phyloP scores from a whole-genome alignment of 2,329 filamentous ascomycete genomes.

The Neocatenulostroma microsporum region DNA sequence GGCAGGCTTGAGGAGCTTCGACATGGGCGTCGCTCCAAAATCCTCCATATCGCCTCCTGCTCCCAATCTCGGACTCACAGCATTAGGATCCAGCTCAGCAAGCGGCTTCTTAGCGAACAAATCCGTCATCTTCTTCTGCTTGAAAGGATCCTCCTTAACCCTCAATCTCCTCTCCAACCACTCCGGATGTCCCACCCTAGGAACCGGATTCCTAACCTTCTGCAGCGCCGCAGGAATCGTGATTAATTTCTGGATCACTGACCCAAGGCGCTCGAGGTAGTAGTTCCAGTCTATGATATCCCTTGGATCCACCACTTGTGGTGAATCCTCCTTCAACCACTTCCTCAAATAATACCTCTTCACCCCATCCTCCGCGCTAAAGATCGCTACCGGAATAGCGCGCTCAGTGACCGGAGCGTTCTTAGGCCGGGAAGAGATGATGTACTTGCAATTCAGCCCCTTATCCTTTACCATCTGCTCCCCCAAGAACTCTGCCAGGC shows the following conservation, averaged over 20 bases:
- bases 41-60: slow-evolving; percentile 45
- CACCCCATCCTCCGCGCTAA: slow-evolving; percentile 81
- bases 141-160: slow-evolving; percentile 92
- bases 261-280: slow-evolving; percentile 89
- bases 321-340: slow-evolving; percentile 89
- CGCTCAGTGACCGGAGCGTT: slow-evolving; percentile 90
- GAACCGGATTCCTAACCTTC: slow-evolving; percentile 89
- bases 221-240: slow-evolving; percentile 96
- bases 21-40: slow-evolving; percentile 30
- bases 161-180: slow-evolving; percentile 94
- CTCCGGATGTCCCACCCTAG: slow-evolving; percentile 85
- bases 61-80: slow-evolving; percentile 46
- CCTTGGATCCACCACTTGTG: slow-evolving; percentile 74
- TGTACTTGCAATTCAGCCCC: slow-evolving; percentile 98
- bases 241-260: slow-evolving; percentile 97
- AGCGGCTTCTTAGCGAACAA: slow-evolving; percentile 69
- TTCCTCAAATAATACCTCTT: slow-evolving; percentile 87
- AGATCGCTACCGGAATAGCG: slow-evolving; percentile 91
- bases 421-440: slow-evolving; percentile 81
- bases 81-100: slow-evolving; percentile 61
- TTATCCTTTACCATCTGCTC: slow-evolving; percentile 99
- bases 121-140: slow-evolving; percentile 98
- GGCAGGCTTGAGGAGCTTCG: slow-evolving; percentile 40
- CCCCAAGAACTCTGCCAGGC: slow-evolving; percentile 89
- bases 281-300: slow-evolving; percentile 94